phyloP scores from a whole-genome alignment of 305 asterid species.

The Rubia occidens region DNA sequence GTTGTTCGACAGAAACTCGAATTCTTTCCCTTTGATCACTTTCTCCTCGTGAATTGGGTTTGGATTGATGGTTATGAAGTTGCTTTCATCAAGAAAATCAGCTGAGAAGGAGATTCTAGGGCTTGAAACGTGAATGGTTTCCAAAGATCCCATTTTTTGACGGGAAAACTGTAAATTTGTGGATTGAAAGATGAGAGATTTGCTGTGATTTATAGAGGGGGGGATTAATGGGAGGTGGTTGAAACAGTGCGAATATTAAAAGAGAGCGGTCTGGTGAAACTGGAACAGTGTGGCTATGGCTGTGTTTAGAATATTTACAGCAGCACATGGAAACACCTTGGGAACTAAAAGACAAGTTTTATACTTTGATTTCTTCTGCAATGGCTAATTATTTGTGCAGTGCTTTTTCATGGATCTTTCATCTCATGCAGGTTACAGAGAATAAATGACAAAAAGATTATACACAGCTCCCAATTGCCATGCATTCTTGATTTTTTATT shows the following conservation, averaged over 20 bases:
- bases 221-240: neutral
- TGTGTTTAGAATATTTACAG: slow-evolving; percentile 16
- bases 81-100: slow-evolving; percentile 65
- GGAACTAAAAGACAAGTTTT: slow-evolving; percentile 16
- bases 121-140: slow-evolving; percentile 34
- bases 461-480: slow-evolving; percentile 8
- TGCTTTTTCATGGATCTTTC: slow-evolving; percentile 9
- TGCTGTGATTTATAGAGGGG: slow-evolving; percentile 22
- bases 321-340: slow-evolving; percentile 23
- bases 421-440: neutral
- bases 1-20: slow-evolving; percentile 64
- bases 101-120: slow-evolving; percentile 81
- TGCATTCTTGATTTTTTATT: slow-evolving; percentile 4
- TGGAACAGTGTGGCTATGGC: slow-evolving; percentile 12
- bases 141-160: slow-evolving; percentile 39
- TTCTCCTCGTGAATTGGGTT: slow-evolving; percentile 18
- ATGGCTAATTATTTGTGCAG: neutral
- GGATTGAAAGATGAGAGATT: slow-evolving; percentile 9
- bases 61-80: slow-evolving; percentile 65
- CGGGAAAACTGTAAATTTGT: slow-evolving; percentile 2
- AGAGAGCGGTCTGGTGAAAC: slow-evolving; percentile 19
- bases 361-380: slow-evolving; percentile 9
- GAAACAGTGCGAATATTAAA: slow-evolving; percentile 15
- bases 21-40: slow-evolving; percentile 26
- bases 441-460: neutral